A percentile compares a stretch with the other conserved stretches of the same genome.
phyloP scores from a whole-genome alignment of 1,139 yeast genomes.

The Yamadazyma buinensis region DNA sequence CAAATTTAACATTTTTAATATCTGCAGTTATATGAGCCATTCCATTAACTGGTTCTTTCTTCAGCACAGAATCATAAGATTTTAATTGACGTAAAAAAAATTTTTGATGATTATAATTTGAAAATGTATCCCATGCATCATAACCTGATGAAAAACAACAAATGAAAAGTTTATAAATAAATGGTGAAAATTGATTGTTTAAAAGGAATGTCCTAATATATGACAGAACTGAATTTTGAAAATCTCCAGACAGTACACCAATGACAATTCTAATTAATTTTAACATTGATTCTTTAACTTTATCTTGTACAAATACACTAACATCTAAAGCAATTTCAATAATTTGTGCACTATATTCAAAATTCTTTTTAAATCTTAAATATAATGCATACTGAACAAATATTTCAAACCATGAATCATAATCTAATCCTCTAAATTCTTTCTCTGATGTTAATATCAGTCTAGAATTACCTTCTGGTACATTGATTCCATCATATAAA shows the following conservation, averaged over 20 bases:
- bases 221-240: constrained; percentile 42
- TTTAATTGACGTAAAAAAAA: constrained; percentile 84
- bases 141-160: constrained; percentile 65
- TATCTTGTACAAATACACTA: constrained; percentile 69
- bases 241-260: constrained; percentile 53
- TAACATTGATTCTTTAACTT: constrained; percentile 51
- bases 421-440: constrained; percentile 71
- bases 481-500: constrained; percentile 58
- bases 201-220: constrained; percentile 62
- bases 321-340: constrained; percentile 73
- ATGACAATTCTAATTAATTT: constrained; percentile 64
- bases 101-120: constrained; percentile 82
- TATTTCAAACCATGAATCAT: constrained; percentile 80
- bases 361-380: constrained; percentile 56
- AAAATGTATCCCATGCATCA: constrained; percentile 55
- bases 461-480: constrained; percentile 28
- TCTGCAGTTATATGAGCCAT: constrained; percentile 66
- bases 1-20: constrained; percentile 35
- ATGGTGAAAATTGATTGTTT: constrained; percentile 71
- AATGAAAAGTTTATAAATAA: constrained; percentile 61
- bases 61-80: constrained; percentile 71
- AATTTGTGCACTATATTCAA: constrained; percentile 64
- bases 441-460: constrained; percentile 41
- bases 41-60: constrained; percentile 56
- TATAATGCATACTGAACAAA: constrained; percentile 76